Base-by-base conservation (phyloP, 331 rosid species). In the Saraca asoca region DNA sequence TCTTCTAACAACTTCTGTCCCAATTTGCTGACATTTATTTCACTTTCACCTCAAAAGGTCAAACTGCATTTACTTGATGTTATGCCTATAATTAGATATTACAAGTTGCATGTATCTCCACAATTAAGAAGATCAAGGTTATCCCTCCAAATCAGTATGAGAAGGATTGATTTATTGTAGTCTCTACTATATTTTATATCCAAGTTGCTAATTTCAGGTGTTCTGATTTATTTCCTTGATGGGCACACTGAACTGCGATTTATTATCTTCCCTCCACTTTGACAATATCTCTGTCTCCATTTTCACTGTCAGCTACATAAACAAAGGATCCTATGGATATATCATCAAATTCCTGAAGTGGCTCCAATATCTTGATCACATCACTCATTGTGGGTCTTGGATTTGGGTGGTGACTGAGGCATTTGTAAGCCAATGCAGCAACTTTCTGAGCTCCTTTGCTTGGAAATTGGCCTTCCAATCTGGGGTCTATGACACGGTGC, bases 391-490 rank as follows among this genome's bases (percentile, higher is more conserved):
- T 24, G 9, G 95, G 98, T 68, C 98, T 84, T 38, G 75, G 56
- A 70, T 62, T 79, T 18, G 96, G 98, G 48, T 72, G 39, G 73
- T 84, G 82, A 62, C 98, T 84, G 73, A 92, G 85, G 62, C 96
- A 92, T 54, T 79, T 79, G 63, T 87, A 78, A 42, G 96, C 85
- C 81, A 92, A 64, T 16, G 88, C 69, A 57, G 94, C 95, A 41
- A 81, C 80, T 71, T 70, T 87, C 5, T 74, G 66, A 37, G 91
- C 88, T 61, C 85, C 96, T 65, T 79, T 83, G 14, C 48, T 54
- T 7, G 96, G 83, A 53, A 74, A 87, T 39, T 81, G 87, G 7
- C 95, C 91, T 75, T 92, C 95, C 33, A 92, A 70, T 78, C 80
- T 80, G 9, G 83, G 81, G 78, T 89, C 94, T 74, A 82, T 75